Percentiles rank a stretch among this genome's conserved stretches.
Conservation (phyloP, 176 grass and related monocot species). For the Phoenix roebelenii region DNA sequence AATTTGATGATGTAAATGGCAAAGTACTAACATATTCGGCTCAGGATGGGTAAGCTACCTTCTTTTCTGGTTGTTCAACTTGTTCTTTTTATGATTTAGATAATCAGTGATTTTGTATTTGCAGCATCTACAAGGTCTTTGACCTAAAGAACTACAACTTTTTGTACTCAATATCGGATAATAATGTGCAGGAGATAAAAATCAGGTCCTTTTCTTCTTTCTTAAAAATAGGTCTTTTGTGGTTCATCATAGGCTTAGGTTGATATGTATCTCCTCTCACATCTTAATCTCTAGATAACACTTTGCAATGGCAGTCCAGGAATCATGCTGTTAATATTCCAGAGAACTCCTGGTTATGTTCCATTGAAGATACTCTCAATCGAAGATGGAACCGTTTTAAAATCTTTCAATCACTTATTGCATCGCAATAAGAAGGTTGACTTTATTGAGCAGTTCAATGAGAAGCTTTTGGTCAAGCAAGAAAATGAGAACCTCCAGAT, state of each 20-base stretch:
- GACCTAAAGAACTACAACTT: conserved; percentile 95
- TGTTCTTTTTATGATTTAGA: background rate
- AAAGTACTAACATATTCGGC: conserved; percentile 93
- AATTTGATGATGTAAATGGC: conserved; percentile 96
- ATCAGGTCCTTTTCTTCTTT: conserved; percentile 52
- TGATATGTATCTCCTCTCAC: background rate
- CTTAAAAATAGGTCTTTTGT: too few relatives aligned
- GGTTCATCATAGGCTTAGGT: too few relatives aligned
- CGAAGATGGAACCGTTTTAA: conserved; percentile 81
- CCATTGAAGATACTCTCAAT: conserved; percentile 96
- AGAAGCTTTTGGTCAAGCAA: conserved; percentile 83
- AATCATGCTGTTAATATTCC: conserved; percentile 98
- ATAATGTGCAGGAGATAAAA: conserved; percentile 92
- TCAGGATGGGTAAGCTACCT: conserved; percentile 55
- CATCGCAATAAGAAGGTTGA: conserved; percentile 92
- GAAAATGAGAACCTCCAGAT: conserved; percentile 96
- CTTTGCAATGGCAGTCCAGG: conserved; percentile 52
- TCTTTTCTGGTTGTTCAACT: conserved; percentile 1
- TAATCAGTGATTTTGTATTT: conserved; percentile 2
- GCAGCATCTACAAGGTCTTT: conserved; percentile 91
- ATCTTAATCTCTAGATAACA: background rate
- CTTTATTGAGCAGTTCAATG: conserved; percentile 90
- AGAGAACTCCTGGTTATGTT: conserved; percentile 63
- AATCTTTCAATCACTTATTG: conserved; percentile 83
- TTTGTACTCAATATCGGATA: conserved; percentile 75